Percentiles rank a stretch among this genome's conserved stretches.
Evolutionary conservation across 2,329 filamentous ascomycete genomes (phyloP).

Genomic region (Lachnellula arida): DNA sequence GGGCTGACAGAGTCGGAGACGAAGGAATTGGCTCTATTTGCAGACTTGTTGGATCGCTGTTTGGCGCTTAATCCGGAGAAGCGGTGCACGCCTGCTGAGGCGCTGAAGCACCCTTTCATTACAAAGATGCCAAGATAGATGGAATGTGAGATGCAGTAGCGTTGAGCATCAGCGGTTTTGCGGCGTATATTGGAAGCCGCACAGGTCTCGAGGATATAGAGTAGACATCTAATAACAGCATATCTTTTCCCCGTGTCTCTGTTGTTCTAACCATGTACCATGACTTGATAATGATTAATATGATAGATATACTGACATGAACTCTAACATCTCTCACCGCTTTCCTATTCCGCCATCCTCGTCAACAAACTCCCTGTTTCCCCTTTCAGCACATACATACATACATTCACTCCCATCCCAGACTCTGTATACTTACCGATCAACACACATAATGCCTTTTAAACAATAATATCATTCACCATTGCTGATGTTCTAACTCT

Average conservation of each 20-base stretch:
- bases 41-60: slow-evolving; percentile 84
- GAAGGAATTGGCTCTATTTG: slow-evolving; percentile 76
- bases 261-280: not conserved
- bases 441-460: too few relatives aligned
- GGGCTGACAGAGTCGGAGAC: slow-evolving; percentile 70
- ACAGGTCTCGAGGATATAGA: not conserved
- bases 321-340: too few relatives aligned
- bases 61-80: slow-evolving; percentile 89
- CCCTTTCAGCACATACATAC: too few relatives aligned
- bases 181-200: not conserved
- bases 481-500: too few relatives aligned
- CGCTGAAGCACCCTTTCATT: slow-evolving; percentile 86
- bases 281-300: too few relatives aligned
- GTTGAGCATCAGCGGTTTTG: not conserved
- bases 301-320: too few relatives aligned
- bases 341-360: too few relatives aligned
- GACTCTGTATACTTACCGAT: too few relatives aligned
- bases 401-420: too few relatives aligned
- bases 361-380: too few relatives aligned
- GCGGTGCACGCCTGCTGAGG: slow-evolving; percentile 80
- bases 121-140: slow-evolving; percentile 13
- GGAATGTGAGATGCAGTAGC: not conserved
- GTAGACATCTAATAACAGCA: not conserved
- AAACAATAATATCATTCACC: too few relatives aligned
- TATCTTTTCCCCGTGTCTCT: not conserved